Evolutionary conservation across 2,329 filamentous ascomycete genomes (phyloP), one percentile per base, ranked within the genome.

Genomic region (Coniochaeta prunicola): DNA sequence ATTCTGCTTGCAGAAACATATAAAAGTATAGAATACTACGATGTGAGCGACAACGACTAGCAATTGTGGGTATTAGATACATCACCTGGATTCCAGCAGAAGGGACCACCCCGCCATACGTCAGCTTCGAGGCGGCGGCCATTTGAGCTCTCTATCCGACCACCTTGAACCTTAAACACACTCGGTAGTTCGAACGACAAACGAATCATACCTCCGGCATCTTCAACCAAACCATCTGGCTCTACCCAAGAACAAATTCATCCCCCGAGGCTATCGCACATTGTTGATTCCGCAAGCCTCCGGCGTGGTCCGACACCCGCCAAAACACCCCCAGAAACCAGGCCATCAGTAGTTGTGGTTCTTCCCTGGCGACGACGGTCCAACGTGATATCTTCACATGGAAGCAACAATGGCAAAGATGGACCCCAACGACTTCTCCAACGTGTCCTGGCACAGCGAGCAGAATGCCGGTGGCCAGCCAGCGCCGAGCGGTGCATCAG

Each of bases 371-470:
- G 45, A 50, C 45, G 45, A 50, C 45, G 45, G 45, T 50, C 45
- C 21, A 8, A 30, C 45, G 45, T 50, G 24, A 30, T 12, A 17
- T 10, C 19, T 13, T 1, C 45, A 28, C 45, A 56, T 38, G 54
- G 54, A 56, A 31, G 33, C 54, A 28, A 56, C 54, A n/a, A 55
- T 55, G 53, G 53, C 53, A 21, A 57, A 55, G 50, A 77, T 78
- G 77, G 73, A 77, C 61, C 77, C 77, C 66, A 76, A 79, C 64
- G 79, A 82, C 67, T 94, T 94, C 74, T 89, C 91, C 70, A 90
- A 84, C 70, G 85, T 93, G 62, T 88, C 88, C 60, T 96, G 91
- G 91, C 80, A 83, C 65, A 86, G 84, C 70, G 85, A 88, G 60
- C 80, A 82, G 50, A 77, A 77, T 59, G 74, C 77, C 60, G 70